Evolutionary conservation across 768 basidiomycete species (phyloP).

Genomic region (Inosperma sp.): DNA sequence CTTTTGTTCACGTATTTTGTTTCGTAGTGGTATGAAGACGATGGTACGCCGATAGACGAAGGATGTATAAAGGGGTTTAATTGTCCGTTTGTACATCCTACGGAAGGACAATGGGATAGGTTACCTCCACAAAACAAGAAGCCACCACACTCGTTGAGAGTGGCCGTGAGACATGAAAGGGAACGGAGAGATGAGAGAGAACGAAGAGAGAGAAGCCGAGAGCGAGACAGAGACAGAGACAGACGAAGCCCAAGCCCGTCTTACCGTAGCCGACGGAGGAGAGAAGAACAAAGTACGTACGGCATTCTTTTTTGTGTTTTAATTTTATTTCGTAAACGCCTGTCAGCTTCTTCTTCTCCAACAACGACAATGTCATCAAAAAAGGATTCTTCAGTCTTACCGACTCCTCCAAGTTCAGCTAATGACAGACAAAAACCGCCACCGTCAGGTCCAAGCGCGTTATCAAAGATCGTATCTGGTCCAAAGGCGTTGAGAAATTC

Average conservation of each 20-base stretch:
- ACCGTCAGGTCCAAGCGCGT: background rate
- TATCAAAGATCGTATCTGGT: background rate
- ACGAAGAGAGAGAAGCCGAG: background rate
- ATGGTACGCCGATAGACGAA: background rate
- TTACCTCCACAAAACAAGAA: background rate
- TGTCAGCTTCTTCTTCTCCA: background rate
- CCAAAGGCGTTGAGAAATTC: slow-evolving; percentile 9
- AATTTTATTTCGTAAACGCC: too few species aligned
- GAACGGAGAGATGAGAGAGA: background rate
- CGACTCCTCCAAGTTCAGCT: background rate
- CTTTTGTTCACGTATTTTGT: background rate
- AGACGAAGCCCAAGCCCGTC: too few species aligned
- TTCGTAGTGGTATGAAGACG: slow-evolving; percentile 4
- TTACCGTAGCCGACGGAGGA: too few species aligned
- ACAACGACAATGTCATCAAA: background rate
- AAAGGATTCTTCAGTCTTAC: background rate
- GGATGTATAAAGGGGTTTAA: background rate
- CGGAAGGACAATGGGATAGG: background rate
- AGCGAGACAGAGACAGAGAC: background rate
- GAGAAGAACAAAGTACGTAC: too few species aligned
- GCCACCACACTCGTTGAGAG: background rate
- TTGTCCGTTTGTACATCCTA: background rate
- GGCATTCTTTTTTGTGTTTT: too few species aligned
- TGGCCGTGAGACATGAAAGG: background rate
- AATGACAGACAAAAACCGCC: background rate